phyloP scores from a whole-genome alignment of 768 basidiomycete species.

The Sistotremastrum suecicum region DNA sequence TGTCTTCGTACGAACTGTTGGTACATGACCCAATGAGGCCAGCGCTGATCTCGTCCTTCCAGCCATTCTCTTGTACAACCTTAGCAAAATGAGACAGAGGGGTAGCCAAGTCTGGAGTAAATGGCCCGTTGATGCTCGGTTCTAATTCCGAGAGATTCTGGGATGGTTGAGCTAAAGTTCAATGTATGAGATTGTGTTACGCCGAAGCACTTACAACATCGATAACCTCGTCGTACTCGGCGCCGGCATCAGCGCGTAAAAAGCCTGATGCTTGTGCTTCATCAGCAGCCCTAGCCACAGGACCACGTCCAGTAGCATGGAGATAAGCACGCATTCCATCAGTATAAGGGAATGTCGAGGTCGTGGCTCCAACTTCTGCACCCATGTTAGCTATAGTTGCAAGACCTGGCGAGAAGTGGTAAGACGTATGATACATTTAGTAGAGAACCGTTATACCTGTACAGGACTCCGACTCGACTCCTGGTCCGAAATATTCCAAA shows the following conservation, averaged over 20 bases:
- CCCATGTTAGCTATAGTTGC: slow-evolving; percentile 99
- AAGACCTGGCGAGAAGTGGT: slow-evolving; percentile 33
- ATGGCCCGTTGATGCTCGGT: slow-evolving; percentile 91
- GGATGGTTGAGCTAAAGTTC: slow-evolving; percentile 1
- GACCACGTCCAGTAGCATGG: slow-evolving; percentile 73
- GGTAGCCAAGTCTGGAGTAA: slow-evolving; percentile 93
- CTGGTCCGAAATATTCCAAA: slow-evolving; percentile 93
- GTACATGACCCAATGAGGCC: slow-evolving; percentile 97
- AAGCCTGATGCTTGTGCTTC: slow-evolving; percentile 65
- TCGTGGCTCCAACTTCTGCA: slow-evolving; percentile 99
- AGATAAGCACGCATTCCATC: slow-evolving; percentile 82
- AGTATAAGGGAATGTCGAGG: slow-evolving; percentile 95
- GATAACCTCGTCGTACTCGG: slow-evolving; percentile 89
- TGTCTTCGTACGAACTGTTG: slow-evolving; percentile 94
- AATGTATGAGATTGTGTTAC: slow-evolving; percentile 1
- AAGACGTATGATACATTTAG: background rate
- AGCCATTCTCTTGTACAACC: slow-evolving; percentile 72
- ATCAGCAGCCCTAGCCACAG: slow-evolving; percentile 81
- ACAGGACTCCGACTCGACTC: slow-evolving; percentile 79
- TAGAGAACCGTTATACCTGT: slow-evolving; percentile 41
- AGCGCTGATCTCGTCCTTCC: slow-evolving; percentile 89
- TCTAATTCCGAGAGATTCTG: slow-evolving; percentile 83
- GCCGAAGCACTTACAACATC: slow-evolving; percentile 56
- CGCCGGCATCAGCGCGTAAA: slow-evolving; percentile 70
- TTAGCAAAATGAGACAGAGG: slow-evolving; percentile 79